Evolutionary conservation across 1,139 yeast genomes (phyloP).

Genomic region (Yamadazyma atlantica): DNA sequence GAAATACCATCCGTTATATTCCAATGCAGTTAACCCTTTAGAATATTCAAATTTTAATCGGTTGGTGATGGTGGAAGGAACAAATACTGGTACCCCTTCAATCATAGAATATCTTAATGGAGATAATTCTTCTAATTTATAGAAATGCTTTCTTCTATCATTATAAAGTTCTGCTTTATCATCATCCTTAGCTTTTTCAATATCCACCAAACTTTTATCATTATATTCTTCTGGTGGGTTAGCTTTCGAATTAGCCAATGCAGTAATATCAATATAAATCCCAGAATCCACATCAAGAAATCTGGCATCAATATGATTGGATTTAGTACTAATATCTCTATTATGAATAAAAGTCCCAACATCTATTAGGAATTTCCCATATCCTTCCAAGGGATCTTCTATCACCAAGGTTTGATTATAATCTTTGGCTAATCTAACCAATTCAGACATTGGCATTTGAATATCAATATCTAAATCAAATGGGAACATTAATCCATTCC

Average conservation of each 20-base stretch:
- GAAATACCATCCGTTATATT: conserved; percentile 23
- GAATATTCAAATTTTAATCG: conserved; percentile 29
- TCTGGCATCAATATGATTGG: conserved; percentile 41
- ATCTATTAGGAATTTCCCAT: conserved; percentile 34
- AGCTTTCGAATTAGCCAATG: conserved; percentile 30
- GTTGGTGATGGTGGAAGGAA: conserved; percentile 26
- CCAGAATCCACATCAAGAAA: conserved; percentile 43
- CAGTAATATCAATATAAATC: conserved; percentile 40
- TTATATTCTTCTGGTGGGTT: conserved; percentile 23
- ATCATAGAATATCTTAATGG: conserved; percentile 33
- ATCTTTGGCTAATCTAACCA: conserved; percentile 27
- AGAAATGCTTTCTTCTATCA: conserved; percentile 33
- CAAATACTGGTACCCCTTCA: conserved; percentile 32
- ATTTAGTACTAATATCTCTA: conserved; percentile 27
- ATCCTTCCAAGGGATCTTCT: conserved; percentile 31
- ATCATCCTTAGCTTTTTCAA: conserved; percentile 12
- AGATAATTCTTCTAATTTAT: conserved; percentile 32
- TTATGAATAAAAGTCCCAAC: conserved; percentile 34
- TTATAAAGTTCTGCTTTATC: conserved; percentile 23
- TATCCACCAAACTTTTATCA: conserved; percentile 12
- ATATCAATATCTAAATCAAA: conserved; percentile 38
- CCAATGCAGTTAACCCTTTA: conserved; percentile 11
- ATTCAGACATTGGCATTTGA: conserved; percentile 37
- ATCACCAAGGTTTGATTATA: conserved; percentile 38
- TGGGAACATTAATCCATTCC: conserved; percentile 40